A percentile compares a stretch with the other conserved stretches of the same genome.
Conservation (phyloP, 2,329 filamentous ascomycete species). For the Colletotrichum karsti region DNA sequence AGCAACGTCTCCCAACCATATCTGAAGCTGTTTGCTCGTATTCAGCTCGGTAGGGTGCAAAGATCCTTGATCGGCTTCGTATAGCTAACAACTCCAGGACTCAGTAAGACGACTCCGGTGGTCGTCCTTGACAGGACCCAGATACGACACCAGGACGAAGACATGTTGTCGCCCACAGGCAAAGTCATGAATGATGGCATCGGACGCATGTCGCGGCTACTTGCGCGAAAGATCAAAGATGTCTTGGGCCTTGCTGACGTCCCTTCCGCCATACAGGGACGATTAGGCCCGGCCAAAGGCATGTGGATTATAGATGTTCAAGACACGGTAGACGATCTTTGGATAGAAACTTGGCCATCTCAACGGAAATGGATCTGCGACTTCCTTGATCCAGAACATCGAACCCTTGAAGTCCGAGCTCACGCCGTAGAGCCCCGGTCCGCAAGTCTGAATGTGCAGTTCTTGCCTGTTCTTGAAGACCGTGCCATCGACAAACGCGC, state of each 20-base stretch:
- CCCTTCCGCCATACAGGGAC: slow-evolving; percentile 73
- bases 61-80: too few species aligned
- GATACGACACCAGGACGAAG: slow-evolving; percentile 47
- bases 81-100: slow-evolving; percentile 44
- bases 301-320: slow-evolving; percentile 73
- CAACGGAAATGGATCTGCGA: slow-evolving; percentile 74
- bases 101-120: slow-evolving; percentile 60
- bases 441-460: slow-evolving; percentile 71
- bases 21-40: slow-evolving; percentile 67
- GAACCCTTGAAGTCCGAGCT: slow-evolving; percentile 72
- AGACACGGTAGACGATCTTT: slow-evolving; percentile 56
- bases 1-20: slow-evolving; percentile 55
- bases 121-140: slow-evolving; percentile 54
- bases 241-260: slow-evolving; percentile 59
- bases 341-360: slow-evolving; percentile 73
- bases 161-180: slow-evolving; percentile 48
- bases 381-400: slow-evolving; percentile 55
- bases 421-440: slow-evolving; percentile 55
- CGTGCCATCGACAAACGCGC: slow-evolving; percentile 53
- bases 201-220: slow-evolving; percentile 67
- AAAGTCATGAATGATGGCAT: slow-evolving; percentile 75
- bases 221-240: slow-evolving; percentile 62
- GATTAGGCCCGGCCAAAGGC: slow-evolving; percentile 79
- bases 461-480: slow-evolving; percentile 73
- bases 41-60: slow-evolving; percentile 56